Conservation (phyloP, 192 early-diverging fungal genomes). For the Helicostylum pulchrum region DNA sequence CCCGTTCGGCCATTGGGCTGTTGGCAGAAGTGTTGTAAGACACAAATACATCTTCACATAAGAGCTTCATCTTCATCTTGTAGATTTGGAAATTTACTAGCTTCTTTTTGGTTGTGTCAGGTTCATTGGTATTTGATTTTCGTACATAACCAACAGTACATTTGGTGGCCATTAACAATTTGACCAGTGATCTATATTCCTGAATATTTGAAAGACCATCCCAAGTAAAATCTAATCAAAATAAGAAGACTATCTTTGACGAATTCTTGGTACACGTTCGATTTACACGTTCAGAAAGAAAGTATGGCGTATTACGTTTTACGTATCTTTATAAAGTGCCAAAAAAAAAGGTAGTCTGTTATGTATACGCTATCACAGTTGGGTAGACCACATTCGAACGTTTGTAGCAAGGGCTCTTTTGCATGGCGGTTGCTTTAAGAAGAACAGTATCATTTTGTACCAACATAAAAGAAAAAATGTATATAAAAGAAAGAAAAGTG, state of each 20-base stretch:
- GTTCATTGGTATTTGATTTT: conserved; percentile 24
- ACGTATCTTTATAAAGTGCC: too few relatives aligned
- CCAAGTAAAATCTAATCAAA: conserved; percentile 28
- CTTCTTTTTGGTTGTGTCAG: conserved; percentile 26
- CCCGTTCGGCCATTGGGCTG: conserved; percentile 19
- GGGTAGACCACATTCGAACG: too few relatives aligned
- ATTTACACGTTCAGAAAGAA: conserved; percentile 19
- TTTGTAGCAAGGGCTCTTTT: too few relatives aligned
- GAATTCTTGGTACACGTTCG: conserved; percentile 13
- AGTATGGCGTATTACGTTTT: too few relatives aligned
- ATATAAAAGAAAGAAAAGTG: too few relatives aligned
- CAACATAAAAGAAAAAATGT: too few relatives aligned
- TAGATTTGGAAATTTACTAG: conserved; percentile 27
- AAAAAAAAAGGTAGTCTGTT: too few relatives aligned
- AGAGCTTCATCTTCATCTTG: conserved; percentile 29
- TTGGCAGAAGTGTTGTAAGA: conserved; percentile 25
- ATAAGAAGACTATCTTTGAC: conserved; percentile 19
- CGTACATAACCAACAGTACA: conserved; percentile 26
- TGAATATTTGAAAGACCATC: conserved; percentile 21
- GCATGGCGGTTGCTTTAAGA: too few relatives aligned
- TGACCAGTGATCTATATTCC: conserved; percentile 25
- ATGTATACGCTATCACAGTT: too few relatives aligned
- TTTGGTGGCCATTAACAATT: conserved; percentile 24
- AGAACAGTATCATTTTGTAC: too few relatives aligned
- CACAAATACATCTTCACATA: conserved; percentile 30